Evolutionary conservation across 148 eudicot species (phyloP), one percentile per base, ranked within the genome.

Genomic region (Spergularia marina): DNA sequence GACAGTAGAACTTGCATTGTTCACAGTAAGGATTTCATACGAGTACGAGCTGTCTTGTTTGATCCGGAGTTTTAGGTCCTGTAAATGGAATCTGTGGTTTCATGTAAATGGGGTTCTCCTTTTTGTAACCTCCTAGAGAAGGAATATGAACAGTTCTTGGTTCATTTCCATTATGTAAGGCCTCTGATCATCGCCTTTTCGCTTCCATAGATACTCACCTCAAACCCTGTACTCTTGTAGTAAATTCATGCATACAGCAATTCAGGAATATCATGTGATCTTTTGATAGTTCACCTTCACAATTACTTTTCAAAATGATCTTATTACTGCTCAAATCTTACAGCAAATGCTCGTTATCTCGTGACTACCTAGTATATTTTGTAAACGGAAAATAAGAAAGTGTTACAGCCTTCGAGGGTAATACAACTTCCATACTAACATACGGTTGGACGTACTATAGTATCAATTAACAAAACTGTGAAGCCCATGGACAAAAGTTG

Each of bases 61-160:
- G 73, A 36, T 61, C n/a, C 21, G 44, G 40, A 41, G 60, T 61
- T 53, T 13, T 21, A 60, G 70, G 40, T 39, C 70, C 52, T 80
- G 71, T 54, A 74, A 41, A 69, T 71, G 44, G 71, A 72, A 56
- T 13, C 40, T 55, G 36, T 56, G 49, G 71, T 61, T 55, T 71
- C 58, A 41, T 80, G 70, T 75, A 71, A 53, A 44, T 70, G 52
- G 75, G 49, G 25, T 64, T 70, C 14, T 70, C 52, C 23, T 18
- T 49, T 68, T 20, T 68, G 52, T 16, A 20, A 8, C 15, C 39
- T 7, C 36, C 65, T 17, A 71, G 70, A 44, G 57, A 78, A 78
- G n/a, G 51, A 55, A 72, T 54, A 40, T 51, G 69, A 71, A 56
- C 66, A 64, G 17, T 0, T 16, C 65, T 78, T 18, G 61, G 40